These are phyloP conservation scores for Saturnispora diversa DNA, from an alignment of 805 yeast genomes.

Conservation along the genomic window DNA sequence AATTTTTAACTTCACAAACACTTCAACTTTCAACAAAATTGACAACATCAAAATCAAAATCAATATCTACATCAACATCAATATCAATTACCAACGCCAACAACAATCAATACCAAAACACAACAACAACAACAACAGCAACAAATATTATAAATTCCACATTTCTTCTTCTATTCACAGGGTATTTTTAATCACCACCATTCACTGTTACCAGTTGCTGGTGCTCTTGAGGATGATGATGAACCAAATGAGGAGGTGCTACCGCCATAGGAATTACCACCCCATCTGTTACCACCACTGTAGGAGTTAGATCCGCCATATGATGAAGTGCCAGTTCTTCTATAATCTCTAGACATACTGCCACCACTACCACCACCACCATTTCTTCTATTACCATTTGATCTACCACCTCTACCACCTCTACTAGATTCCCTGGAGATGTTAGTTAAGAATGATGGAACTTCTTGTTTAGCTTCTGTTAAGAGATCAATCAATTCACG, in stretches of 20 bases:
- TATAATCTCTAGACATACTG: conserved; percentile 14
- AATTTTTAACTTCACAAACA: too few species aligned
- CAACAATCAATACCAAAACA: neutral
- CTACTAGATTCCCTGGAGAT: conserved; percentile 69
- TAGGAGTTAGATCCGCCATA: conserved; percentile 22
- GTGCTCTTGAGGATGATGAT: conserved; percentile 12
- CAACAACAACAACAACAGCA: neutral
- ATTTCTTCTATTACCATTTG: conserved; percentile 30
- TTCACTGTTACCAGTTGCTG: conserved; percentile 21
- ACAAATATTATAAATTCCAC: neutral
- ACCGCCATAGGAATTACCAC: conserved; percentile 21
- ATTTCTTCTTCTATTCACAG: conserved; percentile 5
- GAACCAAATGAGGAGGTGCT: conserved; percentile 1
- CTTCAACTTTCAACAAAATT: neutral
- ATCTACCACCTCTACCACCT: conserved; percentile 45
- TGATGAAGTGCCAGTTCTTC: conserved; percentile 20
- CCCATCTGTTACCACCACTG: conserved; percentile 20
- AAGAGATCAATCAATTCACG: conserved; percentile 82
- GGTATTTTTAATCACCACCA: conserved; percentile 26
- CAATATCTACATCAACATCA: neutral
- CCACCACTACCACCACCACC: conserved; percentile 29
- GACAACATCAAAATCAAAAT: neutral
- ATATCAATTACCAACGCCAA: neutral
- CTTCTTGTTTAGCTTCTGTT: conserved; percentile 95
- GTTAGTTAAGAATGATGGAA: conserved; percentile 78